Evolutionary conservation across 441 rosid genomes (phyloP).

Genomic region (Corymbia citriodora): DNA sequence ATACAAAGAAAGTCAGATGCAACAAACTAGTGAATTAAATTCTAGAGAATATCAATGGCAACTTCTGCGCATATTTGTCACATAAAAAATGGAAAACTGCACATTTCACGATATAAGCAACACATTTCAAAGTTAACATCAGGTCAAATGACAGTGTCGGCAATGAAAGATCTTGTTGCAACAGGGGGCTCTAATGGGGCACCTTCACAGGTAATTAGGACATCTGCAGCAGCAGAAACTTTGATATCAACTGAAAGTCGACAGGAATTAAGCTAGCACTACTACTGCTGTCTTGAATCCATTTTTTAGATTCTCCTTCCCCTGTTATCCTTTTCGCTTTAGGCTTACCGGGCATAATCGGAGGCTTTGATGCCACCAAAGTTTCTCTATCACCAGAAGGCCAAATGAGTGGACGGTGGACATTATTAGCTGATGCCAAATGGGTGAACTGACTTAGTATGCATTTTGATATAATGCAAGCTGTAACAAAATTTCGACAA

Average conservation of each 20-base stretch:
- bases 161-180: no score
- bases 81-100: not conserved
- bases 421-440: not conserved
- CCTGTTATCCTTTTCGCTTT: not conserved
- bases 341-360: not conserved
- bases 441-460: no score
- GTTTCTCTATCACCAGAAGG: not conserved
- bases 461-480: not conserved
- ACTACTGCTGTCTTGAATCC: not conserved
- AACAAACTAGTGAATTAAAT: not conserved
- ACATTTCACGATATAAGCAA: not conserved
- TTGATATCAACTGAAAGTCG: no score
- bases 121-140: not conserved
- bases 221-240: constrained; percentile 37
- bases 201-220: not conserved
- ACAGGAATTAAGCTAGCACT: fast-evolving
- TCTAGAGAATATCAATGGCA: not conserved
- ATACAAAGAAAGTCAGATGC: not conserved
- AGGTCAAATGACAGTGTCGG: no score
- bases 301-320: not conserved
- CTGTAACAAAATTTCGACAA: fast-evolving
- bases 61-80: not conserved
- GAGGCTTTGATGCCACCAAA: not conserved
- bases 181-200: no score
- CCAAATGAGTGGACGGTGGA: not conserved